phyloP scores from a whole-genome alignment of 2,329 filamentous ascomycete species.

The Paraconiothyrium sp. region DNA sequence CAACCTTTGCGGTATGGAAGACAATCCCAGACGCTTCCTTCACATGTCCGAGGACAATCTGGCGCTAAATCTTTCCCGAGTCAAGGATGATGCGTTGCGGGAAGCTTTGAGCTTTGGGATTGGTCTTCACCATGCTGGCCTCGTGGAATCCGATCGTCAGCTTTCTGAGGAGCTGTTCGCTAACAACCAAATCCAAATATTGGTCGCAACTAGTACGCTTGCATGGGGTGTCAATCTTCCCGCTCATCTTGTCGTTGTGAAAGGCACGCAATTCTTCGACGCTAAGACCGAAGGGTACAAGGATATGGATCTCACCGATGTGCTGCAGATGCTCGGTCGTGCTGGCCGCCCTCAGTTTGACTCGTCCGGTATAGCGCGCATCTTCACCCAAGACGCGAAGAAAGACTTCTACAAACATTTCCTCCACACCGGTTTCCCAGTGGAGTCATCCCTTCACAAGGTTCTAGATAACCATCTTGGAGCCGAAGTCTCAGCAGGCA shows the following conservation, averaged over 20 bases:
- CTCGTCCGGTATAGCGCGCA: slow-evolving; percentile 91
- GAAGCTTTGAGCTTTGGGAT: slow-evolving; percentile 98
- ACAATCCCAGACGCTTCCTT: slow-evolving; percentile 92
- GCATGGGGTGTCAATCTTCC: slow-evolving; percentile 99
- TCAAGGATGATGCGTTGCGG: slow-evolving; percentile 91
- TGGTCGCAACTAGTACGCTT: slow-evolving; percentile 93
- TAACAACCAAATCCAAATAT: slow-evolving; percentile 97
- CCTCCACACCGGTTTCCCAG: slow-evolving; percentile 95
- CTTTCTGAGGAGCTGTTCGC: slow-evolving; percentile 93
- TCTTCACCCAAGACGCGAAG: slow-evolving; percentile 97
- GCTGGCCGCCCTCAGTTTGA: slow-evolving; percentile 97
- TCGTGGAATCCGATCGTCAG: slow-evolving; percentile 92
- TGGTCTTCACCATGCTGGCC: slow-evolving; percentile 93
- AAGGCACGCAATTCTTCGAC: slow-evolving; percentile 97
- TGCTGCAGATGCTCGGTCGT: slow-evolving; percentile 96
- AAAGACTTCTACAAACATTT: slow-evolving; percentile 99
- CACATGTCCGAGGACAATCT: slow-evolving; percentile 95
- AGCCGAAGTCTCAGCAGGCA: slow-evolving; percentile 92
- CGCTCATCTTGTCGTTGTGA: slow-evolving; percentile 95
- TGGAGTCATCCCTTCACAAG: slow-evolving; percentile 95
- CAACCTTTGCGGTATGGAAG: slow-evolving; percentile 98
- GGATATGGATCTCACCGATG: slow-evolving; percentile 98
- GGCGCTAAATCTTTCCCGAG: slow-evolving; percentile 82
- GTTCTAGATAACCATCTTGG: slow-evolving; percentile 97
- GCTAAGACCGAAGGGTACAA: slow-evolving; percentile 97